phyloP scores from a whole-genome alignment of 352 stramenopile species.

The Aphanomyces cochlioides region DNA sequence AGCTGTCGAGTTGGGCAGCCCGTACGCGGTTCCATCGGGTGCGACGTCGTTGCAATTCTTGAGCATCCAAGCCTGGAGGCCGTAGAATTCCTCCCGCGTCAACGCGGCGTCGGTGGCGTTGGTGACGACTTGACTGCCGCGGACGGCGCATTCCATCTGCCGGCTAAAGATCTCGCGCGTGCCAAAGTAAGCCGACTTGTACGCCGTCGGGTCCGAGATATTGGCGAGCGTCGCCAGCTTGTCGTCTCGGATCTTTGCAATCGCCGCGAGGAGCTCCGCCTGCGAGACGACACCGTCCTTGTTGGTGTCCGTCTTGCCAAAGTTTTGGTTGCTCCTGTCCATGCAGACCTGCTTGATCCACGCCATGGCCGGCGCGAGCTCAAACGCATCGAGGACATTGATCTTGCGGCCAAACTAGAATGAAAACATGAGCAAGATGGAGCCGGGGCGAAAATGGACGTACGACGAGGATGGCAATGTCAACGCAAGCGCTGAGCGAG shows the following conservation, averaged over 20 bases:
- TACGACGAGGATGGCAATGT: conserved; percentile 8
- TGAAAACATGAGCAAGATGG: background rate
- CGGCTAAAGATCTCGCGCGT: background rate
- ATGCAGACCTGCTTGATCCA: conserved; percentile 7
- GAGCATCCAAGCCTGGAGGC: conserved; percentile 6
- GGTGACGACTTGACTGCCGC: conserved; percentile 1
- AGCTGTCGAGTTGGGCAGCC: background rate
- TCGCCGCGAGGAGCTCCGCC: background rate
- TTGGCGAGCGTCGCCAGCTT: background rate
- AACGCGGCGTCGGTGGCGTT: background rate
- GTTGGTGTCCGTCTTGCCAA: conserved; percentile 22
- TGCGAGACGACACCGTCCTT: conserved; percentile 2
- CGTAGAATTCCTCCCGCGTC: conserved; percentile 8
- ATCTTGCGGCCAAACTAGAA: conserved; percentile 14
- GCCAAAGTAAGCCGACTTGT: background rate
- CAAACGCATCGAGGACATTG: conserved; percentile 9
- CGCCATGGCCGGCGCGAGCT: background rate
- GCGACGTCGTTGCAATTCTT: background rate
- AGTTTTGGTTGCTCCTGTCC: background rate
- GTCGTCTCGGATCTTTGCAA: conserved; percentile 11
- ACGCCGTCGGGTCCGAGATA: background rate
- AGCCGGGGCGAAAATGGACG: background rate
- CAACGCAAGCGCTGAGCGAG: background rate
- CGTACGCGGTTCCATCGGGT: background rate
- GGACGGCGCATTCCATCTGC: conserved; percentile 2